Conservation (phyloP, 73 alveolate species). For the Paramecium biaurelia region DNA sequence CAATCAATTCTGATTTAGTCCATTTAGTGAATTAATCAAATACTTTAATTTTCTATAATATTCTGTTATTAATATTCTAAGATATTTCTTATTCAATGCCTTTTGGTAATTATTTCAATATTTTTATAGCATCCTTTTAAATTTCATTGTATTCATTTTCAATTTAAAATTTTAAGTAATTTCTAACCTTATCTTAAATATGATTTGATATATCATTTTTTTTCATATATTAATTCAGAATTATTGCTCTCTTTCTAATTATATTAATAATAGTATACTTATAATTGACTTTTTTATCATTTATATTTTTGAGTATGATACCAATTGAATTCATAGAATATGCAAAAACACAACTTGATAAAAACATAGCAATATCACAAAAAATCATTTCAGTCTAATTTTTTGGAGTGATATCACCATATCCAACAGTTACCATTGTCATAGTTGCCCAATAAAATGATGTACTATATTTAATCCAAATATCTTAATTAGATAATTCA, state of each 20-base stretch:
- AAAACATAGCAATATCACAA: slow-evolving; percentile 79
- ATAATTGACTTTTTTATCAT: neutral
- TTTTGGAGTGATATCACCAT: slow-evolving; percentile 71
- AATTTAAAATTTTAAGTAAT: slow-evolving; percentile 38
- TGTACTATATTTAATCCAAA: slow-evolving; percentile 14
- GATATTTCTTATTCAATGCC: neutral
- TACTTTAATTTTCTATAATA: neutral
- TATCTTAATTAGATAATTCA: slow-evolving; percentile 70
- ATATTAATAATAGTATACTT: neutral
- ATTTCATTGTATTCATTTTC: slow-evolving; percentile 3
- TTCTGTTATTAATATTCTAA: neutral
- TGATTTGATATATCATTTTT: slow-evolving; percentile 18
- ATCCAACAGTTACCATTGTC: slow-evolving; percentile 63
- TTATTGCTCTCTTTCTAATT: neutral
- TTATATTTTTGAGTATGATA: neutral
- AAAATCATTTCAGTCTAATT: slow-evolving; percentile 71
- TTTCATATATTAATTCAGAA: slow-evolving; percentile 37
- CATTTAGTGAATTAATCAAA: slow-evolving; percentile 38
- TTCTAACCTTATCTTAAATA: slow-evolving; percentile 9
- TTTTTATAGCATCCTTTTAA: neutral
- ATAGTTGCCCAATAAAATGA: slow-evolving; percentile 64
- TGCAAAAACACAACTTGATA: slow-evolving; percentile 58
- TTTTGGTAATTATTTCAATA: neutral
- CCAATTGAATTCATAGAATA: slow-evolving; percentile 56
- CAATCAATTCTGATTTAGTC: neutral